Percentiles rank a stretch among this genome's conserved stretches.
Evolutionary conservation across 352 stramenopile genomes (phyloP).

Genomic region (Peronospora belbahrii): DNA sequence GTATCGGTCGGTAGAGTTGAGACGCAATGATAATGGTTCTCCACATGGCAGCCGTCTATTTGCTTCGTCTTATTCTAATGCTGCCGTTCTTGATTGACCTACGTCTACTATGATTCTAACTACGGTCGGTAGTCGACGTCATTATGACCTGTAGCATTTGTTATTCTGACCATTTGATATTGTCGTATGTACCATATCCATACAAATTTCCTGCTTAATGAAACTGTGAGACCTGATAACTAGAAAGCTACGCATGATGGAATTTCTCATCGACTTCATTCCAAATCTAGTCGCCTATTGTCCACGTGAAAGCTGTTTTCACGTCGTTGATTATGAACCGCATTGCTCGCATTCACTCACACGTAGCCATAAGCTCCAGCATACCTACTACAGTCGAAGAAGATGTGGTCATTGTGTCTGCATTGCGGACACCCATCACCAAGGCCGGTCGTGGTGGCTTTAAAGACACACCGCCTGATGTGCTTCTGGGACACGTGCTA

Average conservation of each 20-base stretch:
- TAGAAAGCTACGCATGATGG: too few species aligned
- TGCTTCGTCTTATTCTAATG: too few species aligned
- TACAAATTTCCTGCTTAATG: too few species aligned
- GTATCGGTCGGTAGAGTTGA: slow-evolving; percentile 16
- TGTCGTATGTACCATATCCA: too few species aligned
- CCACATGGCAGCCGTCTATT: not conserved
- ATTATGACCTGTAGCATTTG: too few species aligned
- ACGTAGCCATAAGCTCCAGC: slow-evolving; percentile 36
- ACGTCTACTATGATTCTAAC: not conserved
- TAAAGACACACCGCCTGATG: slow-evolving; percentile 89
- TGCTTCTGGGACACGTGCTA: slow-evolving; percentile 82
- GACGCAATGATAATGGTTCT: slow-evolving; percentile 7
- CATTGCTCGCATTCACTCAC: slow-evolving; percentile 64
- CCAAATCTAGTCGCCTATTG: not conserved
- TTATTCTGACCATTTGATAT: too few species aligned
- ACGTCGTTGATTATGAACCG: too few species aligned
- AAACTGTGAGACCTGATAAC: too few species aligned
- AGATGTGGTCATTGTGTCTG: slow-evolving; percentile 81
- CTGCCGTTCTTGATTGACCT: too few species aligned
- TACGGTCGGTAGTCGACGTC: too few species aligned
- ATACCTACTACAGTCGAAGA: slow-evolving; percentile 32
- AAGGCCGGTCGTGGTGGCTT: slow-evolving; percentile 84
- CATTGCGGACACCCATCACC: slow-evolving; percentile 79
- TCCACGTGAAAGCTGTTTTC: too few species aligned
- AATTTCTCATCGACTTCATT: too few species aligned